Evolutionary conservation across 805 yeast genomes (phyloP), one percentile per base, ranked within the genome.

Genomic region (Zygotorulaspora florentina): DNA sequence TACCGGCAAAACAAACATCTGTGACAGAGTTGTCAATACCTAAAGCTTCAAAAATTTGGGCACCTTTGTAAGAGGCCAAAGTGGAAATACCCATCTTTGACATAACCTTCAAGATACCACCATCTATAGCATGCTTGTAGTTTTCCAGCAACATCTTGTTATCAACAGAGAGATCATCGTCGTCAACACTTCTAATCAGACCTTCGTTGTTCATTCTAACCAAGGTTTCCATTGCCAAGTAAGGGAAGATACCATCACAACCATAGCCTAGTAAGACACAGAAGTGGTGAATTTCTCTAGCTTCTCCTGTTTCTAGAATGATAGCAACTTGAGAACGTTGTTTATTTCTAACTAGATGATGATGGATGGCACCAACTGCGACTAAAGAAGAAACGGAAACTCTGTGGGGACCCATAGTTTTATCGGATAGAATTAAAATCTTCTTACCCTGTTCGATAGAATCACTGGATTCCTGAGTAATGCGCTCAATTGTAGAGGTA

Each of bases 41-140:
- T 51, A 91, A 74, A 40, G 96, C 96, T 70, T 91, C 99, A 66
- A 93, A 91, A 62, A 91, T 93, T 73, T 91, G 99, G 25, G 99
- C 99, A 69, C 98, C 98, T 72, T 91, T 91, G 72, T 91, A 91
- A n/a, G 96, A 87, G 10, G 97, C 96, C 65, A 91, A 75, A 26
- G 99, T 93, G 27, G 98, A 90, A 58, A 91, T 93, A 75, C 99
- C 99, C 98, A 91, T 93, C 76, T 93, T 91, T 30, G 97, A 88
- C 99, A 91, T 91, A 49, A 93, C 97, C 74, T 93, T 91, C 59
- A 88, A 73, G 57, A 91, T 84, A 69, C 98, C 98, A 45, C 88
- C 85, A 63, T 91, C 95, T 48, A 87, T 75, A 10, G 97, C 84
- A 55, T 80, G 75, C 64, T 84, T 86, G 72, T 88, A 91, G 73